Evolutionary conservation across 192 early-diverging fungal species (phyloP).

Genomic region (Podila epigama): DNA sequence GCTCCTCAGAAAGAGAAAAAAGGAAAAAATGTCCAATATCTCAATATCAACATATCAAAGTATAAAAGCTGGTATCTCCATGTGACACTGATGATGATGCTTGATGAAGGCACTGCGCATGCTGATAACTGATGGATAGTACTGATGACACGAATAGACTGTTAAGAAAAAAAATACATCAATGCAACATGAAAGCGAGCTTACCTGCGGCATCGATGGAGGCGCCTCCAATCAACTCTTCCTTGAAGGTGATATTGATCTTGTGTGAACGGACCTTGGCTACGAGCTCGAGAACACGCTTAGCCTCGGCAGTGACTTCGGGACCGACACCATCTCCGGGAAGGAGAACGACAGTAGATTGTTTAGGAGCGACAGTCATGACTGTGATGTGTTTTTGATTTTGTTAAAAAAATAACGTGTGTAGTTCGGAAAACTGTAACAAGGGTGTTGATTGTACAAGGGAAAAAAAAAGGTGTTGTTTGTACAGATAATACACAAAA

Average conservation of each 20-base stretch:
- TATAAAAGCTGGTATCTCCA: background rate
- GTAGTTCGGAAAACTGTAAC: too few relatives aligned
- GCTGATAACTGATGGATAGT: too few relatives aligned
- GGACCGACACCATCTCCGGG: constrained; percentile 97
- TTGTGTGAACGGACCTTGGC: constrained; percentile 66
- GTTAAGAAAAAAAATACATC: constrained; percentile 5
- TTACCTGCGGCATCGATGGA: constrained; percentile 92
- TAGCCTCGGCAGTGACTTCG: constrained; percentile 91
- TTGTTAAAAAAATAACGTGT: too few relatives aligned
- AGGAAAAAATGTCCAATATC: too few relatives aligned
- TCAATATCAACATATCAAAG: background rate
- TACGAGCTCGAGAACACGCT: constrained; percentile 87
- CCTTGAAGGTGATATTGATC: constrained; percentile 72
- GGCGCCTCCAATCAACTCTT: constrained; percentile 88
- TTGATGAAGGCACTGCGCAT: too few relatives aligned
- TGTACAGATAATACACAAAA: too few relatives aligned
- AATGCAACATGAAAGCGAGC: background rate
- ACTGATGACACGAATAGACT: too few relatives aligned
- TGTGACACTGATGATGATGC: too few relatives aligned
- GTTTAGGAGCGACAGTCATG: constrained; percentile 13
- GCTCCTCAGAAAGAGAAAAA: too few relatives aligned
- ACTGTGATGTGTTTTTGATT: constrained; percentile 4
- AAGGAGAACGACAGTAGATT: constrained; percentile 66
- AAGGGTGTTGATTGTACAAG: too few relatives aligned
- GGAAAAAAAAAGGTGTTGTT: too few relatives aligned